Conservation (phyloP, 2,329 filamentous ascomycete species). For the Trichoderma koningiopsis region DNA sequence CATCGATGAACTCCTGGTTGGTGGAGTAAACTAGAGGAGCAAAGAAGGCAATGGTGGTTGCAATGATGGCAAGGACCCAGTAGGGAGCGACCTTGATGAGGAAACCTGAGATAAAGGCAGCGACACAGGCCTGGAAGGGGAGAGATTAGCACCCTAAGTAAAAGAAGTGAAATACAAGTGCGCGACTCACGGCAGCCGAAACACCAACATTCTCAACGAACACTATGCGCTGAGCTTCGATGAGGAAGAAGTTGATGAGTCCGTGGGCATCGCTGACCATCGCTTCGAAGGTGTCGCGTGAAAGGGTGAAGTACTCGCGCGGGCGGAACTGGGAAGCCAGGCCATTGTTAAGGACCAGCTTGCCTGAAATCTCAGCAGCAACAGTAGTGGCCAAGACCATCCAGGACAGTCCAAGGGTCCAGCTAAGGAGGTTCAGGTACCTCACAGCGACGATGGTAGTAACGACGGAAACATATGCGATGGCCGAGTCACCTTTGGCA, state of each 20-base stretch:
- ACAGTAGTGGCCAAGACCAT: slow-evolving; percentile 63
- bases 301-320: slow-evolving; percentile 67
- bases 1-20: slow-evolving; percentile 71
- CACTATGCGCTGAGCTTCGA: slow-evolving; percentile 68
- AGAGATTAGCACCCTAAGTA: neutral
- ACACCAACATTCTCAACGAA: slow-evolving; percentile 67
- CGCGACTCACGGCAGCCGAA: slow-evolving; percentile 58
- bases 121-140: slow-evolving; percentile 55
- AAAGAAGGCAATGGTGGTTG: slow-evolving; percentile 62
- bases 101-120: slow-evolving; percentile 66
- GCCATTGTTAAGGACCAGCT: slow-evolving; percentile 62
- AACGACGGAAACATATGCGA: slow-evolving; percentile 63
- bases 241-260: slow-evolving; percentile 71
- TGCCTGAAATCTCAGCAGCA: slow-evolving; percentile 62
- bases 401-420: slow-evolving; percentile 66
- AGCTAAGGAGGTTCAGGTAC: slow-evolving; percentile 68
- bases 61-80: slow-evolving; percentile 67
- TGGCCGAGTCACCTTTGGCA: slow-evolving; percentile 60
- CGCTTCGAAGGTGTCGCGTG: slow-evolving; percentile 62
- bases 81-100: slow-evolving; percentile 70
- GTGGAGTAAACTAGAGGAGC: slow-evolving; percentile 64
- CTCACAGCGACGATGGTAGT: slow-evolving; percentile 62
- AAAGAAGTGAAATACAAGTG: neutral
- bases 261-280: slow-evolving; percentile 67
- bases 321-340: slow-evolving; percentile 67